Evolutionary conservation across 805 yeast genomes (phyloP).

Genomic region (Sugiyamaella valdiviana): DNA sequence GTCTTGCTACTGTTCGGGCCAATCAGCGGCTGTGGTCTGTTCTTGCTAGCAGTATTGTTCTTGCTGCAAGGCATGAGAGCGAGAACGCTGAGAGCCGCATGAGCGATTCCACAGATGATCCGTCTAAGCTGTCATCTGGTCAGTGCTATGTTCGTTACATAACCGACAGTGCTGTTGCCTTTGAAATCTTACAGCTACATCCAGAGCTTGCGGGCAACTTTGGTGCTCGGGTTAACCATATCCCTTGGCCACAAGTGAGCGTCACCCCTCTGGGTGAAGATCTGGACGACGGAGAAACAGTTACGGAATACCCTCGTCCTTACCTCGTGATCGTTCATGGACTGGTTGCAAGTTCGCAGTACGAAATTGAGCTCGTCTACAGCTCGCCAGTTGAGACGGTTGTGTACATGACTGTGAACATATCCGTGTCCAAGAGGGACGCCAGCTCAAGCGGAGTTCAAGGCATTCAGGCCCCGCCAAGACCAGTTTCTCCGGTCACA

Average conservation of each 20-base stretch:
- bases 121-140: not conserved
- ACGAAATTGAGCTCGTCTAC: slow-evolving; percentile 47
- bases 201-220: slow-evolving; percentile 30
- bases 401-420: slow-evolving; percentile 12
- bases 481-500: slow-evolving; percentile 51
- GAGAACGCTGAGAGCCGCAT: slow-evolving; percentile 2
- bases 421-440: slow-evolving; percentile 1
- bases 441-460: not conserved
- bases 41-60: slow-evolving; percentile 30
- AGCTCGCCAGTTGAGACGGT: not conserved
- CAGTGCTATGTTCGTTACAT: slow-evolving; percentile 24
- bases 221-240: slow-evolving; percentile 48
- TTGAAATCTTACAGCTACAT: slow-evolving; percentile 24
- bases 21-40: slow-evolving; percentile 34
- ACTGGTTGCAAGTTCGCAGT: slow-evolving; percentile 56
- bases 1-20: slow-evolving; percentile 22
- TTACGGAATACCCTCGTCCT: not conserved
- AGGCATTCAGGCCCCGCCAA: slow-evolving; percentile 19
- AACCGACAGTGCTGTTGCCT: slow-evolving; percentile 30
- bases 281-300: slow-evolving; percentile 25
- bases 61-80: slow-evolving; percentile 30
- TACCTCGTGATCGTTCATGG: slow-evolving; percentile 58
- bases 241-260: slow-evolving; percentile 62
- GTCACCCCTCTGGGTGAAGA: slow-evolving; percentile 28
- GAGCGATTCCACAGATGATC: slow-evolving; percentile 1